Evolutionary conservation across 2,329 filamentous ascomycete genomes (phyloP).

Genomic region (Cercospora zeina): DNA sequence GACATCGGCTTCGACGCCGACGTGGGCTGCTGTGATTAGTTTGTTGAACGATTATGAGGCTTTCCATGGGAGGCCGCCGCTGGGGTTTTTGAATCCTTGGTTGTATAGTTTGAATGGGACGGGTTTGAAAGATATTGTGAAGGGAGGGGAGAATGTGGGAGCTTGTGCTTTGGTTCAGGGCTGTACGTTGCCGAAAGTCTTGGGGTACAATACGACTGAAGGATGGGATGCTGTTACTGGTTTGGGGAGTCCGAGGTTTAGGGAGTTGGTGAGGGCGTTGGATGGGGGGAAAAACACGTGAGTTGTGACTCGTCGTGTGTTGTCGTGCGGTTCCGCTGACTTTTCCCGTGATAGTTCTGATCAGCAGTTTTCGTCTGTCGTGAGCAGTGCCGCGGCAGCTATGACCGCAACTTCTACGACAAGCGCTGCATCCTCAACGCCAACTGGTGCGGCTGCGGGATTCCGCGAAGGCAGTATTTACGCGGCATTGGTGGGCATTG

Average conservation of each 20-base stretch:
- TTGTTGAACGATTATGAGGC: constrained; percentile 64
- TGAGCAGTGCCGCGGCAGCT: constrained; percentile 8
- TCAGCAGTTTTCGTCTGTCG: background rate
- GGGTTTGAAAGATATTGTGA: constrained; percentile 53
- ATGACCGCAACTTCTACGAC: background rate
- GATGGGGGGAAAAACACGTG: constrained; percentile 8
- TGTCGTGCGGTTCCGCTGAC: background rate
- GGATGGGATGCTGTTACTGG: constrained; percentile 32
- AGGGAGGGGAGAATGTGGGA: constrained; percentile 38
- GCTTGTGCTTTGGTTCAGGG: constrained; percentile 22
- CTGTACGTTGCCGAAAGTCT: constrained; percentile 19
- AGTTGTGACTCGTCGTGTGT: background rate
- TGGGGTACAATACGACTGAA: constrained; percentile 22
- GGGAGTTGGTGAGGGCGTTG: constrained; percentile 21
- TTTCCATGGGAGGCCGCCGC: constrained; percentile 46
- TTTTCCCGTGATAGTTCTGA: constrained; percentile 1
- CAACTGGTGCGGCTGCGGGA: background rate
- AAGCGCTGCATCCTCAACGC: background rate
- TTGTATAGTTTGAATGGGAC: constrained; percentile 53
- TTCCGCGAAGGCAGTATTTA: background rate
- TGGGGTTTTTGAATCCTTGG: constrained; percentile 59
- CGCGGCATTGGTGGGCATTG: background rate
- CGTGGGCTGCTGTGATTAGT: constrained; percentile 59
- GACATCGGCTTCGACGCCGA: constrained; percentile 56
- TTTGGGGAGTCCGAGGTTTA: constrained; percentile 26